A percentile compares a stretch with the other conserved stretches of the same genome.
These are phyloP conservation scores for Phytophthora tentaculata DNA, from an alignment of 352 stramenopile species.

Conservation along the genomic window DNA sequence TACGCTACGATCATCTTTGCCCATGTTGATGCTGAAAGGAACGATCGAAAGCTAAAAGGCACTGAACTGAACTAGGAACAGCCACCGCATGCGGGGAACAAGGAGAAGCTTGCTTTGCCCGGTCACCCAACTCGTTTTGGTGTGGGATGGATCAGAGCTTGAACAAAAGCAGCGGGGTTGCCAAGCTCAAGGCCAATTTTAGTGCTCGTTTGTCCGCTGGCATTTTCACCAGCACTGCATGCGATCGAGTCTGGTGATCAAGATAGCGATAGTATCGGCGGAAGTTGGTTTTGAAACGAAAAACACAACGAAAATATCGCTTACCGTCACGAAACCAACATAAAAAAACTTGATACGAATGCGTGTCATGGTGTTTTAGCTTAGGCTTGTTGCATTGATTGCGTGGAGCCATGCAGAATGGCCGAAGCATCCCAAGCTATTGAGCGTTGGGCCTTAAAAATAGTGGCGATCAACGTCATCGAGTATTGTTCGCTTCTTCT, in stretches of 20 bases:
- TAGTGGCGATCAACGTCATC: conserved; percentile 27
- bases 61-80: too few relatives aligned
- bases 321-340: conserved; percentile 33
- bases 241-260: conserved; percentile 29
- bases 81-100: conserved; percentile 39
- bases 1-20: conserved; percentile 65
- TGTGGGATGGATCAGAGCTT: conserved; percentile 31
- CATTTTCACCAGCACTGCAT: conserved; percentile 32
- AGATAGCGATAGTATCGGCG: conserved; percentile 21
- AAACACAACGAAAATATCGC: conserved; percentile 25
- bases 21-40: conserved; percentile 29
- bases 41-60: not conserved
- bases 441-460: conserved; percentile 35
- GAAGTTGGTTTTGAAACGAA: conserved; percentile 44
- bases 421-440: conserved; percentile 5
- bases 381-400: too few relatives aligned
- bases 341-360: conserved; percentile 1
- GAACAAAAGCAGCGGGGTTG: conserved; percentile 5
- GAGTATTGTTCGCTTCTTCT: conserved; percentile 10
- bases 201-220: conserved; percentile 29
- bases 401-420: too few relatives aligned
- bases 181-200: conserved; percentile 33
- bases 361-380: too few relatives aligned
- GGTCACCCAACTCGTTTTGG: conserved; percentile 3
- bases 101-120: conserved; percentile 42